Evolutionary conservation across 192 early-diverging fungal species (phyloP).

Genomic region (Linnemannia schmuckeri): DNA sequence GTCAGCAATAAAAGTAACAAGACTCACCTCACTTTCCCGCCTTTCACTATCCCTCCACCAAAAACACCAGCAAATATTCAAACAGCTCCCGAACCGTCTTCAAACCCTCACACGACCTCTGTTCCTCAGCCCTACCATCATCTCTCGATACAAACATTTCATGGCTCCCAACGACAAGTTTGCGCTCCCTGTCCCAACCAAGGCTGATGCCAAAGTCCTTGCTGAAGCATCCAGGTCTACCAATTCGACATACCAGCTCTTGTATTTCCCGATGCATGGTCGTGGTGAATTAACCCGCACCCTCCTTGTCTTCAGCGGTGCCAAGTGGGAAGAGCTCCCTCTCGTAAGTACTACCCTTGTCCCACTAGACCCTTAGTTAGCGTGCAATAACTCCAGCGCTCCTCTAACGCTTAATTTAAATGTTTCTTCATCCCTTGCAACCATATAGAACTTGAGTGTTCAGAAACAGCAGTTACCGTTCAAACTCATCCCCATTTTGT

Average conservation of each 20-base stretch:
- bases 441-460: slow-evolving; percentile 23
- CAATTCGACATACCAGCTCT: slow-evolving; percentile 36
- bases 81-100: not conserved
- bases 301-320: slow-evolving; percentile 21
- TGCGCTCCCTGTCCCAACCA: slow-evolving; percentile 15
- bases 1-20: not conserved
- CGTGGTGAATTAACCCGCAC: slow-evolving; percentile 39
- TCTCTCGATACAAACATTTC: not conserved
- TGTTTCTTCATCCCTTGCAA: not conserved
- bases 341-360: slow-evolving; percentile 8
- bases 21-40: not conserved
- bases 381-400: too few relatives aligned
- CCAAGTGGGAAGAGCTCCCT: slow-evolving; percentile 35
- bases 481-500: slow-evolving; percentile 22
- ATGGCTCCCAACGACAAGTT: not conserved
- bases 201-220: slow-evolving; percentile 7
- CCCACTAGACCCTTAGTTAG: not conserved
- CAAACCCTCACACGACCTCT: not conserved
- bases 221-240: slow-evolving; percentile 1
- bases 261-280: slow-evolving; percentile 46
- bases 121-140: not conserved
- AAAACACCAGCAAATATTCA: not conserved
- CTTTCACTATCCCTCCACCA: not conserved
- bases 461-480: slow-evolving; percentile 26
- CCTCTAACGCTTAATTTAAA: not conserved